These are phyloP conservation scores for Leccinum broughii DNA, from an alignment of 768 basidiomycete genomes.

Conservation along the genomic window DNA sequence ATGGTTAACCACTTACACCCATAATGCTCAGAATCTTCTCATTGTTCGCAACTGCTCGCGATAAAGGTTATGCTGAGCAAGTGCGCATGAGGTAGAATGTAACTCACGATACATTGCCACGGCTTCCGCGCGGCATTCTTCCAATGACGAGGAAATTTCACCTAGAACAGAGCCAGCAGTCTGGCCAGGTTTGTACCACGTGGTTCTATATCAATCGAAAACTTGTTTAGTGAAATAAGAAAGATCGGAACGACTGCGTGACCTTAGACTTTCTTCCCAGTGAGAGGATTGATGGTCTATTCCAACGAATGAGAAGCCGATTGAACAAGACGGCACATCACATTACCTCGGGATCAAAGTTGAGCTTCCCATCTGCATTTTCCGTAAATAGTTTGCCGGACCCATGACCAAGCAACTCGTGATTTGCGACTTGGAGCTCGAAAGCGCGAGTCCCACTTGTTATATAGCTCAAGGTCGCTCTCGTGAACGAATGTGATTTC, in stretches of 20 bases:
- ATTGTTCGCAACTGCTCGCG: slow-evolving; percentile 64
- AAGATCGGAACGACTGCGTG: background rate
- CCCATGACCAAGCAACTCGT: slow-evolving; percentile 85
- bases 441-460: slow-evolving; percentile 80
- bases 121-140: slow-evolving; percentile 91
- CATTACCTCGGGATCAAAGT: slow-evolving; percentile 75
- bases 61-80: background rate
- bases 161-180: slow-evolving; percentile 81
- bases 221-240: background rate
- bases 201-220: slow-evolving; percentile 44
- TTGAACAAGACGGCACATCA: slow-evolving; percentile 6
- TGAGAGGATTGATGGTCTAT: slow-evolving; percentile 80
- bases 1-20: slow-evolving; percentile 47
- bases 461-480: slow-evolving; percentile 72
- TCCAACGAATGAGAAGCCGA: background rate
- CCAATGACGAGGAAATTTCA: slow-evolving; percentile 87
- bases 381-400: slow-evolving; percentile 84
- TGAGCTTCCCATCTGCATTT: slow-evolving; percentile 69
- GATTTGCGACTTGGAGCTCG: slow-evolving; percentile 88
- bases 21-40: slow-evolving; percentile 78
- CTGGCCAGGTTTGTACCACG: slow-evolving; percentile 90
- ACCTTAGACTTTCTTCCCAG: slow-evolving; percentile 68
- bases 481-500: slow-evolving; percentile 81
- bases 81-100: background rate
- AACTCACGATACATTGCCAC: slow-evolving; percentile 76